These are phyloP conservation scores for Talaromyces sp. DNA, from an alignment of 2,329 filamentous ascomycete species.

Conservation along the genomic window DNA sequence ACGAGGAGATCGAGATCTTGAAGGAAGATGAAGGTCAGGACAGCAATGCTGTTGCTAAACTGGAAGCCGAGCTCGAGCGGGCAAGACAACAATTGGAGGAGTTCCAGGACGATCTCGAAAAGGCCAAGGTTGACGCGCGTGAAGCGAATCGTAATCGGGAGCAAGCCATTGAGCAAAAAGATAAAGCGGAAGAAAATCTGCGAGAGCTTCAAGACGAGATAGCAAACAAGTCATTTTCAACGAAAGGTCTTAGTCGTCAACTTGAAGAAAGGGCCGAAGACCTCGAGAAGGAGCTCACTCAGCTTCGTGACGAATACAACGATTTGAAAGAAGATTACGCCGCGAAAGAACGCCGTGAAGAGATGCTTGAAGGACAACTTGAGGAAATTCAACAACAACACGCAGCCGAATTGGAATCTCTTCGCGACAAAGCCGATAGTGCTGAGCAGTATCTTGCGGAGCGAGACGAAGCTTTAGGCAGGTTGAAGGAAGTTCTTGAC, in stretches of 20 bases:
- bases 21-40: constrained; percentile 49
- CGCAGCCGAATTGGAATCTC: constrained; percentile 34
- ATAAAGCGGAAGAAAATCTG: constrained; percentile 53
- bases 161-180: constrained; percentile 52
- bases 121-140: constrained; percentile 34
- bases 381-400: constrained; percentile 39
- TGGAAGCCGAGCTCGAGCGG: constrained; percentile 50
- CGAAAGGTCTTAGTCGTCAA: constrained; percentile 70
- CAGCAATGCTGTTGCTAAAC: constrained; percentile 42
- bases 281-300: constrained; percentile 64
- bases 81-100: constrained; percentile 45
- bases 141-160: constrained; percentile 45
- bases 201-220: constrained; percentile 69
- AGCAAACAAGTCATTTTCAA: constrained; percentile 73
- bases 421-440: constrained; percentile 46
- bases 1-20: constrained; percentile 70
- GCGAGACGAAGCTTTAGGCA: constrained; percentile 40
- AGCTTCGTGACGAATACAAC: constrained; percentile 47
- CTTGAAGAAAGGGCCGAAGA: constrained; percentile 67
- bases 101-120: constrained; percentile 42
- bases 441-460: constrained; percentile 46
- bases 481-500: constrained; percentile 55
- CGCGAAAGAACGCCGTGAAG: constrained; percentile 41
- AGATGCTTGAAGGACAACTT: constrained; percentile 52
- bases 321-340: constrained; percentile 44